phyloP scores from a whole-genome alignment of 768 basidiomycete species.

The Omphalotus guepiniiformis region DNA sequence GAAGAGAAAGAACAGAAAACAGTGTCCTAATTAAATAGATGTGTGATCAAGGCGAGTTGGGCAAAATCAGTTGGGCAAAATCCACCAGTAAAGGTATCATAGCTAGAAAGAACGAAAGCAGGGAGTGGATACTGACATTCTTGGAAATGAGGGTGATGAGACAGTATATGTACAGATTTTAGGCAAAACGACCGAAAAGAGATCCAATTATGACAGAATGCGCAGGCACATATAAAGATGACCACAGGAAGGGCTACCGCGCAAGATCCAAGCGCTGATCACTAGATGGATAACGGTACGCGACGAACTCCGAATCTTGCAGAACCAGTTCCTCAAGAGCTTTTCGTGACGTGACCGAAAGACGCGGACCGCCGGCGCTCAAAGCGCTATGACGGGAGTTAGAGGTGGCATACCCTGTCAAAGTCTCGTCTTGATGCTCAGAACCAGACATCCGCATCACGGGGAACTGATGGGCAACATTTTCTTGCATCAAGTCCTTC shows the following conservation, averaged over 20 bases:
- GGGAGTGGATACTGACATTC: too few species aligned
- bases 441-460: constrained; percentile 39
- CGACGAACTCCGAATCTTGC: constrained; percentile 82
- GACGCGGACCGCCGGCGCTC: constrained; percentile 40
- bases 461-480: constrained; percentile 38
- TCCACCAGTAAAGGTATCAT: too few species aligned
- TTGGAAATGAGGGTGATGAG: too few species aligned
- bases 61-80: too few species aligned
- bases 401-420: constrained; percentile 43
- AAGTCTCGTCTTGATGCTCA: constrained; percentile 46
- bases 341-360: constrained; percentile 66
- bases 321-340: constrained; percentile 75
- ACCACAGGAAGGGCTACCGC: constrained; percentile 28
- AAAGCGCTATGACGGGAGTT: constrained; percentile 48
- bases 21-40: too few species aligned
- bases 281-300: constrained; percentile 81
- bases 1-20: too few species aligned
- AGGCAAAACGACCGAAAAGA: too few species aligned
- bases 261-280: constrained; percentile 66
- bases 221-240: not conserved
- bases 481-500: constrained; percentile 30
- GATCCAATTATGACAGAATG: not conserved
- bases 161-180: too few species aligned
- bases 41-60: too few species aligned
- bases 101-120: too few species aligned